phyloP scores from a whole-genome alignment of 768 basidiomycete species.

The Mycena venus region DNA sequence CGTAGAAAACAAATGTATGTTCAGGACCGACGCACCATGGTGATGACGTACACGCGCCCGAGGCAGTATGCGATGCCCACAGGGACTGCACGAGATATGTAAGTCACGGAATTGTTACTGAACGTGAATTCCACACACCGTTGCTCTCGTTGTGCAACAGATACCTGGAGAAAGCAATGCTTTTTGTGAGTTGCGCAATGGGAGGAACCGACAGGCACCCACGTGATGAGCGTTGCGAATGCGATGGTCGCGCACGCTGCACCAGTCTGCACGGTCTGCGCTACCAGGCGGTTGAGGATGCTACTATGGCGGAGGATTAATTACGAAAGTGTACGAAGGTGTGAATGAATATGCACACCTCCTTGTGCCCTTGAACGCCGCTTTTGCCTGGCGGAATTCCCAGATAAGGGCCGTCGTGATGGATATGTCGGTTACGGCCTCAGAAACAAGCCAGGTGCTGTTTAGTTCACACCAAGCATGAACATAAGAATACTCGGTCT shows the following conservation, averaged over 20 bases:
- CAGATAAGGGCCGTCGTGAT: not conserved
- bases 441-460: not conserved
- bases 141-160: not conserved
- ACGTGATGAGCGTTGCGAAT: not conserved
- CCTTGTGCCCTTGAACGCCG: not conserved
- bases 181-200: not conserved
- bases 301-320: not conserved
- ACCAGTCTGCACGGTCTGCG: not conserved
- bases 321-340: not conserved
- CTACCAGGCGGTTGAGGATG: not conserved
- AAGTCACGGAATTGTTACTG: not conserved
- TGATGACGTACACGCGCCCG: not conserved
- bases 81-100: not conserved
- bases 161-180: not conserved
- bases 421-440: not conserved
- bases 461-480: not conserved
- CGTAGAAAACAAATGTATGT: not conserved
- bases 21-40: not conserved
- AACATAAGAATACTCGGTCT: no score
- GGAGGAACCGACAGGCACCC: not conserved
- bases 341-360: not conserved
- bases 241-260: not conserved
- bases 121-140: not conserved
- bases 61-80: not conserved
- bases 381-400: not conserved